Evolutionary conservation across 2,329 filamentous ascomycete species (phyloP).

Genomic region (Trichophyton simii): DNA sequence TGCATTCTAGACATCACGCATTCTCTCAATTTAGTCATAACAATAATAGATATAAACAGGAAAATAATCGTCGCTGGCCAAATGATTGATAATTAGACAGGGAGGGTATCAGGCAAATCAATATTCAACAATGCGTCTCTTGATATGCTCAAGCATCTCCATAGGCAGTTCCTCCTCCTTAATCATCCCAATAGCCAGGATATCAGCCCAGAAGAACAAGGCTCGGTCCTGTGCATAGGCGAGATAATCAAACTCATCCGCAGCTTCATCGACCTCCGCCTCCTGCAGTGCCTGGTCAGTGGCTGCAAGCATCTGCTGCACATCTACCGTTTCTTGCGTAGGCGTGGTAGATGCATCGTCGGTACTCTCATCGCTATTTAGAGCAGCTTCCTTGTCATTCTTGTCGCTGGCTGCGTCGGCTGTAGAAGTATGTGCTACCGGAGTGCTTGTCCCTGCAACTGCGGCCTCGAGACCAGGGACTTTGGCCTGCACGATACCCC

Average conservation of each 20-base stretch:
- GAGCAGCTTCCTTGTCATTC: no score
- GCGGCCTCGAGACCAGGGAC: conserved; percentile 55
- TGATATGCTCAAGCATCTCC: conserved; percentile 51
- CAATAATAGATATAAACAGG: background rate
- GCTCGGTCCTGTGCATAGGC: conserved; percentile 82
- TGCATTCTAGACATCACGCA: background rate
- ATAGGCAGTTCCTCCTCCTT: conserved; percentile 63
- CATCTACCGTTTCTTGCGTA: conserved; percentile 15
- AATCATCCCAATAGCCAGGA: conserved; percentile 62
- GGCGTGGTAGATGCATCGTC: conserved; percentile 1
- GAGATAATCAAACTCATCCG: conserved; percentile 84
- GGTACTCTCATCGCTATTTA: conserved; percentile 2
- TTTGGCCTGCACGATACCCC: conserved; percentile 93
- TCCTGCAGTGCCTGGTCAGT: conserved; percentile 17
- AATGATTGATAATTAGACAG: background rate
- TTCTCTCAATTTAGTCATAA: background rate
- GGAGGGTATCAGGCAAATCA: conserved; percentile 24
- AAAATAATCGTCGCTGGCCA: background rate
- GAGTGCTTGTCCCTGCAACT: conserved; percentile 5
- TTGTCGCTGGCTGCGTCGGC: conserved; percentile 6
- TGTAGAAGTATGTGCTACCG: conserved; percentile 4
- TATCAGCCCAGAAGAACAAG: conserved; percentile 90
- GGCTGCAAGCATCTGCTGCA: conserved; percentile 13
- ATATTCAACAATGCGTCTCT: conserved; percentile 50
- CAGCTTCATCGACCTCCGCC: conserved; percentile 41